Base-by-base conservation (phyloP, 257 asterid genomes). In the Solanum okadae region DNA sequence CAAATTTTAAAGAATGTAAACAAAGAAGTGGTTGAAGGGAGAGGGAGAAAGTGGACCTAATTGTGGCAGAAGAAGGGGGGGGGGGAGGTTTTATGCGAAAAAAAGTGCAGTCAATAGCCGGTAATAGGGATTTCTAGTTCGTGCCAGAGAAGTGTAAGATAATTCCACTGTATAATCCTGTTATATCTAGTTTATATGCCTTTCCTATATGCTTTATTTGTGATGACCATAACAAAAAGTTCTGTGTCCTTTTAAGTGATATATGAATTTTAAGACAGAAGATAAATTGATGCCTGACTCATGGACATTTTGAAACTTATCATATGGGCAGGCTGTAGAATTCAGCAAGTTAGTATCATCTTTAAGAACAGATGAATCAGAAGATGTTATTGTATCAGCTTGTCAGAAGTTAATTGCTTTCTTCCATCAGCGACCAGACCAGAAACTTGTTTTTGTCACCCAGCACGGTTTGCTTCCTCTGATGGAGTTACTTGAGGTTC, bases 391-490 rank as follows among this genome's bases (percentile, higher is more conserved):
- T 61, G 96, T 95, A 52, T 92, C 99, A 82, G 92, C 98, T 86
- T 96, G 99, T 93, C 99, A 96, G 93, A 97, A 95, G 93, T 91
- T 97, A 92, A 93, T 93, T 78, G 83, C 93, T 35, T 96, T 95
- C 93, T 96, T 97, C 90, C 96, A 89, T 85, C 98, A 92, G 88
- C 93, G 98, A 89, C 98, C 99, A 27, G 99, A 96, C 84, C 98
- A 96, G 95, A 97, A 96, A 91, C 91, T 92, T 90, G 98, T 94
- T 88, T 97, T 96, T 91, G 94, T 96, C 77, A 95, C 96, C 84
- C 99, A 97, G 91, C 99, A 96, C 85, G 99, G 99, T 89, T 94
- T 97, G 79, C 98, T 96, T 89, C 98, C 99, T 89, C 91, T 97
- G 42, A 94, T 94, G 98, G 99, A 96, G 84, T 94, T 97, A 87